Percentiles rank a stretch among this genome's conserved stretches.
Conservation (phyloP, 2,329 filamentous ascomycete species). For the Albophoma yamanashiensis region DNA sequence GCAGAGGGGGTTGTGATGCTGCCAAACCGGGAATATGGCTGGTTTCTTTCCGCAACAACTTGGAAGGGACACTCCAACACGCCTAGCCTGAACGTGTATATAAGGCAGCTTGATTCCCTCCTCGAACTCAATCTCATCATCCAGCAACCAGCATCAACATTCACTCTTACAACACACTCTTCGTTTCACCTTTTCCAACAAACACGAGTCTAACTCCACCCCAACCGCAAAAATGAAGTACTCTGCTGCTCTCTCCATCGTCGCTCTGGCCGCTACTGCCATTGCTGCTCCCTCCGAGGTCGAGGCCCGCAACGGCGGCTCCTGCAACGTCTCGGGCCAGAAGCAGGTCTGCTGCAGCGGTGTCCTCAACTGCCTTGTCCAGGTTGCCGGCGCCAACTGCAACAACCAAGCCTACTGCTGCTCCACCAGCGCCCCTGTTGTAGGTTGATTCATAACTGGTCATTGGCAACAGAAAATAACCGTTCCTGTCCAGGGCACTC, state of each 20-base stretch:
- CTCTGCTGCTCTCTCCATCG: not conserved
- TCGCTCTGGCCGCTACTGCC: conserved; percentile 1
- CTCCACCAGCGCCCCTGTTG: not conserved
- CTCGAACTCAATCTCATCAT: not conserved
- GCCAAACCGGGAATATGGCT: not conserved
- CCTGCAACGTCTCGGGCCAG: not conserved
- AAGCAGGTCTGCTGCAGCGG: not conserved
- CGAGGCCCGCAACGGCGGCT: not conserved
- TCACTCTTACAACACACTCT: not conserved
- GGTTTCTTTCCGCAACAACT: not conserved
- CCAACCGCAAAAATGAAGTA: conserved; percentile 2
- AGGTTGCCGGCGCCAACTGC: not conserved
- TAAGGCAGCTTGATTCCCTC: not conserved
- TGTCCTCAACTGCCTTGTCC: not conserved
- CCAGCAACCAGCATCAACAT: not conserved
- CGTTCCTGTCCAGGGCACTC: not conserved
- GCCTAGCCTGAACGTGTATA: not conserved
- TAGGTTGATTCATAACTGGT: not conserved
- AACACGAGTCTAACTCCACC: not conserved
- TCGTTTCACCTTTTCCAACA: not conserved
- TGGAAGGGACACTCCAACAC: not conserved
- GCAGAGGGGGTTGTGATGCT: not conserved
- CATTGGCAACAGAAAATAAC: not conserved
- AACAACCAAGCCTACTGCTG: not conserved
- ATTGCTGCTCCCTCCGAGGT: conserved; percentile 1